Evolutionary conservation across 371 early-diverging fungal genomes (phyloP).

Genomic region (Mucor lusitanicus): DNA sequence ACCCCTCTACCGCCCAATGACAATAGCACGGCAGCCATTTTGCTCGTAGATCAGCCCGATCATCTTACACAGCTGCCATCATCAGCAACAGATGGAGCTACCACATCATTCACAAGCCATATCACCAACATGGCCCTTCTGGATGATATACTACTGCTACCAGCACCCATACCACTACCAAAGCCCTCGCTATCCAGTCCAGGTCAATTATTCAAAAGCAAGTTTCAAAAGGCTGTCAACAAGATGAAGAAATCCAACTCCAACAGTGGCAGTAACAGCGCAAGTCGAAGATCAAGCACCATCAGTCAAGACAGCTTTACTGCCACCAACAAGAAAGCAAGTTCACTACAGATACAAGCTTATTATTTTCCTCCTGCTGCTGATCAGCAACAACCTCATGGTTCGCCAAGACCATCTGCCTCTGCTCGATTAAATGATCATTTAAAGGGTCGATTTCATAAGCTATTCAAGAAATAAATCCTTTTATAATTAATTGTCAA

Average conservation of each 20-base stretch:
- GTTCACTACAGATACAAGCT: not conserved
- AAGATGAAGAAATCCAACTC: conserved; percentile 11
- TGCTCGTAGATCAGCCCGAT: not conserved
- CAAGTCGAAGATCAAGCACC: not conserved
- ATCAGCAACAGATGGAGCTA: not conserved
- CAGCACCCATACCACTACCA: not conserved
- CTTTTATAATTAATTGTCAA: not conserved
- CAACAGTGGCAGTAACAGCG: not conserved
- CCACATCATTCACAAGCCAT: not conserved
- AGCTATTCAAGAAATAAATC: conserved; percentile 16
- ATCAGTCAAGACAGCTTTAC: not conserved
- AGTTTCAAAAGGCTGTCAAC: conserved; percentile 14
- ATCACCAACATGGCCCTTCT: not conserved
- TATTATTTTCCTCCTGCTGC: not conserved
- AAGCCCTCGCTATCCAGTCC: conserved; percentile 5
- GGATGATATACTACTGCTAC: not conserved
- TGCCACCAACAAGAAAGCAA: not conserved
- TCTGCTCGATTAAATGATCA: conserved; percentile 14
- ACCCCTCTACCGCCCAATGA: not conserved
- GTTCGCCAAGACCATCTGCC: conserved; percentile 10
- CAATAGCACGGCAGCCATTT: not conserved
- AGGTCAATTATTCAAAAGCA: conserved; percentile 8
- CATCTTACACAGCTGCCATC: not conserved
- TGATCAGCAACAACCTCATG: not conserved
- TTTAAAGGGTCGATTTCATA: conserved; percentile 17